phyloP scores from a whole-genome alignment of 1,139 yeast genomes.

The Debaryomyces psychrophilus region DNA sequence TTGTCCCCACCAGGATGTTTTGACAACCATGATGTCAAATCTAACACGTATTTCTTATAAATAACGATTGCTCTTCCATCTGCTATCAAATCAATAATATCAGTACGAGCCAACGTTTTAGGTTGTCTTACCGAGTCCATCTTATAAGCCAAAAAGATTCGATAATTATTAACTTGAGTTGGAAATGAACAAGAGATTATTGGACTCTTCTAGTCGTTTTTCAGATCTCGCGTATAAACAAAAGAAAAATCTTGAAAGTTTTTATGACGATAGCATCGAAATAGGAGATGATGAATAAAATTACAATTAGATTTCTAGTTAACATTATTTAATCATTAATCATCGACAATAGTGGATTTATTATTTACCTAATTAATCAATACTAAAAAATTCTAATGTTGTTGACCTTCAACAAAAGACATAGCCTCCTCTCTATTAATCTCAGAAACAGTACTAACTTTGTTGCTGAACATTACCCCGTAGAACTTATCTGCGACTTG shows the following conservation, averaged over 20 bases:
- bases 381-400: slow-evolving; percentile 16
- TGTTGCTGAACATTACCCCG: slow-evolving; percentile 84
- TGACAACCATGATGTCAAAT: slow-evolving; percentile 69
- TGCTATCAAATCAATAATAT: slow-evolving; percentile 54
- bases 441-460: slow-evolving; percentile 77
- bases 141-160: not conserved
- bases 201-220: not conserved
- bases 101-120: slow-evolving; percentile 19
- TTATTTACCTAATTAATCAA: not conserved
- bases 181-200: not conserved
- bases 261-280: too few relatives aligned
- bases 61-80: slow-evolving; percentile 73
- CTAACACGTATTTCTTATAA: slow-evolving; percentile 60
- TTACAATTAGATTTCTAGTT: not conserved
- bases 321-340: not conserved
- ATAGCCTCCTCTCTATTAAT: slow-evolving; percentile 76
- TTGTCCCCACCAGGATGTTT: slow-evolving; percentile 89
- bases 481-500: slow-evolving; percentile 84
- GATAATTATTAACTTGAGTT: not conserved
- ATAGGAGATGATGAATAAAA: too few relatives aligned
- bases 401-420: slow-evolving; percentile 74
- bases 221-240: slow-evolving; percentile 1
- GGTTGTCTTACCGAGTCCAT: slow-evolving; percentile 1
- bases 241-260: not conserved
- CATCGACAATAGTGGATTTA: not conserved